phyloP scores from a whole-genome alignment of 805 yeast species.

The Teunomyces cretensis region DNA sequence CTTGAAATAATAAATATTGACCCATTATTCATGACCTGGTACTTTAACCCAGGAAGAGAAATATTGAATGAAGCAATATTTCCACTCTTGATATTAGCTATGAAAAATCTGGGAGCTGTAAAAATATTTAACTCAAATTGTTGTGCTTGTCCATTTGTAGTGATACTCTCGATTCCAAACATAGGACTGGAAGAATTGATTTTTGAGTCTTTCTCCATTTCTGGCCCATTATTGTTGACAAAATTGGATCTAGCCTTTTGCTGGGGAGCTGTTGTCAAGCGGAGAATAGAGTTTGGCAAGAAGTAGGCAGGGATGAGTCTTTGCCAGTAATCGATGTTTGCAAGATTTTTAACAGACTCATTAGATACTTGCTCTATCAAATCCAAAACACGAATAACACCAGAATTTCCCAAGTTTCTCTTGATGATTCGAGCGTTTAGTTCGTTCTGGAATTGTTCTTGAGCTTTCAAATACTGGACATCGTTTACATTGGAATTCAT shows the following conservation, averaged over 20 bases:
- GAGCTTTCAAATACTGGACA: constrained; percentile 5
- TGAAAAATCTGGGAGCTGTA: constrained; percentile 64
- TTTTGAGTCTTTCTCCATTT: constrained; percentile 5
- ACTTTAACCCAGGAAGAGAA: constrained; percentile 36
- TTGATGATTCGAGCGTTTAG: constrained; percentile 34
- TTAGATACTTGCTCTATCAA: constrained; percentile 37
- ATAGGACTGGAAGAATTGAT: constrained; percentile 2
- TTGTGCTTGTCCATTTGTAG: constrained; percentile 11
- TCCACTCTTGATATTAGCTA: constrained; percentile 51
- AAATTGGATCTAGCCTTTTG: background rate
- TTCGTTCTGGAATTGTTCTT: constrained; percentile 23
- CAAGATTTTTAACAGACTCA: constrained; percentile 29
- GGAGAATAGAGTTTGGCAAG: constrained; percentile 29
- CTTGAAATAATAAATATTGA: constrained; percentile 34
- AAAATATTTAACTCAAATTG: constrained; percentile 65
- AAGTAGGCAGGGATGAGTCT: constrained; percentile 32
- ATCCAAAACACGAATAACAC: constrained; percentile 38
- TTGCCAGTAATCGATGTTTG: constrained; percentile 37
- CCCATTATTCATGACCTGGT: constrained; percentile 42
- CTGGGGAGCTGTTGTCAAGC: constrained; percentile 25
- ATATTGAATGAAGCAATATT: constrained; percentile 26
- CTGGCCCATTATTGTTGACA: constrained; percentile 2
- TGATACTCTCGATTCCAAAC: constrained; percentile 6
- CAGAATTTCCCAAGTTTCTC: constrained; percentile 44
- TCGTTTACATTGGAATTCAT: constrained; percentile 1